Evolutionary conservation across 106 monocot genomes (phyloP).

Genomic region (Dendrobium chrysotoxum): DNA sequence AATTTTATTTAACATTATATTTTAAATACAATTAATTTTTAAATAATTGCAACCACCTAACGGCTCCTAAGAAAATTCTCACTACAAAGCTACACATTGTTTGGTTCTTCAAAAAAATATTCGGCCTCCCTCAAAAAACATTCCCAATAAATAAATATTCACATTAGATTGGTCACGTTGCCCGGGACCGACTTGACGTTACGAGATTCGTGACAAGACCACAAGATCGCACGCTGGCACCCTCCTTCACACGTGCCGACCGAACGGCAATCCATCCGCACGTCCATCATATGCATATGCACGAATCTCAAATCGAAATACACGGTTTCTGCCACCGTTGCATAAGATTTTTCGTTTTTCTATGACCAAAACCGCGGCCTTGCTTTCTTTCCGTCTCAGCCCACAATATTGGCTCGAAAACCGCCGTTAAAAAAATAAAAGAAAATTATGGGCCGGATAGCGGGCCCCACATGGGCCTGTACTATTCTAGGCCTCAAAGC

Average conservation of each 20-base stretch:
- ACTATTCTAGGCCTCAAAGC: too few relatives aligned
- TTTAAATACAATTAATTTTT: too few relatives aligned
- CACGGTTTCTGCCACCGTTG: not conserved
- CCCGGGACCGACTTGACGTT: not conserved
- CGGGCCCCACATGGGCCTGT: too few relatives aligned
- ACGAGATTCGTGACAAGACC: not conserved
- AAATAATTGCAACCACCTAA: too few relatives aligned
- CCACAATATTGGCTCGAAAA: not conserved
- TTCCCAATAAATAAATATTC: not conserved
- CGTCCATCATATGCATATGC: not conserved
- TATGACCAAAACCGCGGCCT: not conserved
- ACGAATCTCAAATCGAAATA: not conserved
- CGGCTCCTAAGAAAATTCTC: too few relatives aligned
- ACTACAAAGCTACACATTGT: too few relatives aligned
- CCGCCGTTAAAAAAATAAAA: not conserved
- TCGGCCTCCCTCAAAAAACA: too few relatives aligned
- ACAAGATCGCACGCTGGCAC: not conserved
- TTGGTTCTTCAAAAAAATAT: too few relatives aligned
- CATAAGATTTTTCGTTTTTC: not conserved
- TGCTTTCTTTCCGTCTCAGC: not conserved
- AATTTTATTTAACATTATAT: too few relatives aligned
- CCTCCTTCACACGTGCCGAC: too few relatives aligned
- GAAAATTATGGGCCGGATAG: too few relatives aligned
- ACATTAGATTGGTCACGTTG: not conserved
- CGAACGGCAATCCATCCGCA: too few relatives aligned